Evolutionary conservation across 192 early-diverging fungal species (phyloP), one percentile per base, ranked within the genome.

Genomic region (Podila epigama): DNA sequence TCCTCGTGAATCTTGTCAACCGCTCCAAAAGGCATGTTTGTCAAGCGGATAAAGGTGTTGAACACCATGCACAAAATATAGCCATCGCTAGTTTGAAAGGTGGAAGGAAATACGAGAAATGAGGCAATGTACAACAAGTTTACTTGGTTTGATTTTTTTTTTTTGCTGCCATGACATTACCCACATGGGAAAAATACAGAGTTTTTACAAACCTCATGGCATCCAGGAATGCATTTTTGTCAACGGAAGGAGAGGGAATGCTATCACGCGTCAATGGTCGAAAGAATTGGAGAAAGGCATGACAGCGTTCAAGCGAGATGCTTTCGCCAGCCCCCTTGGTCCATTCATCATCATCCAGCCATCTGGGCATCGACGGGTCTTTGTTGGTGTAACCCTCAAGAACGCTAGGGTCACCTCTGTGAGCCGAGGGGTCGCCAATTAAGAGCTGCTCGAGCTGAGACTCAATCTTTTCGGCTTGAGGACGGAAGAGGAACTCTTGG

Each of bases 1-100:
- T 86, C 82, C 3, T 82, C 75, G 48, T 88, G 83, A 13, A 84
- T 75, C 56, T 88, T 88, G 59, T 80, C 81, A 25, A 88, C 86
- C n/a, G 84, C 53, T 10, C 87, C 87, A 69, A 88, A 88, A 1
- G 85, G 85, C 44, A 85, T 79, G 50, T 80, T 72, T 12, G 85
- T 85, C 40, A 82, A 75, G 32, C 80, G 71, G 35, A 85, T 78
- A n/a, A 88, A 68, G 4, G 70, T 69, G 63, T 86, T 86, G 63
- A 85, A 86, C 1, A 77, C 81, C 54, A 58, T 78, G 50, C 87
- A 88, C 29, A 88, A 35, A 25, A 84, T 63, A 37, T 82, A 82
- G 7, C 85, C 87, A 42, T 85, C 81, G 4, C 87, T 87, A 51
- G 31, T 15, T 15, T 1, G 13, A 20, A 20, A 60, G 25, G 37